Percentiles rank a stretch among this genome's conserved stretches.
phyloP scores from a whole-genome alignment of 78 protist species.

The Polysphondylium violaceum region DNA sequence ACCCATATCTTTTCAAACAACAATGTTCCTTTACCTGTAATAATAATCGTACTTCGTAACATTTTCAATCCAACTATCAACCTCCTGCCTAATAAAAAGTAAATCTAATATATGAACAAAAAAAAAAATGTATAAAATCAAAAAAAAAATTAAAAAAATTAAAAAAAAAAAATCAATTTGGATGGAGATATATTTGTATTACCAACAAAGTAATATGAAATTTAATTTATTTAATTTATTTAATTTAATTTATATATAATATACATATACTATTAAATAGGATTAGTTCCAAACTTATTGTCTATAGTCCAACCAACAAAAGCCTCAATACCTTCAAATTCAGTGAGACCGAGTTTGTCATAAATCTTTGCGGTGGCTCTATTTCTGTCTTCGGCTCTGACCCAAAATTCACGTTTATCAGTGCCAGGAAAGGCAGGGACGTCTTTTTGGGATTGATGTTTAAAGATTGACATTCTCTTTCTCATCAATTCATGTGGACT shows the following conservation, averaged over 20 bases:
- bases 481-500: slow-evolving; percentile 79
- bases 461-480: slow-evolving; percentile 84
- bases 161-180: background rate
- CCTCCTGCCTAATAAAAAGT: too few relatives aligned
- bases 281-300: slow-evolving; percentile 20
- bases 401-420: slow-evolving; percentile 91
- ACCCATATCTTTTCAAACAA: slow-evolving; percentile 77
- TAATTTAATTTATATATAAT: too few relatives aligned
- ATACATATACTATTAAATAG: too few relatives aligned
- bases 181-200: too few relatives aligned
- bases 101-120: background rate
- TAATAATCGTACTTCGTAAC: slow-evolving; percentile 70
- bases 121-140: too few relatives aligned
- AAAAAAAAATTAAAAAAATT: background rate
- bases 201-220: too few relatives aligned
- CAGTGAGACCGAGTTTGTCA: slow-evolving; percentile 74
- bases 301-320: slow-evolving; percentile 32
- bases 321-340: slow-evolving; percentile 77
- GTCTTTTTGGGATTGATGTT: slow-evolving; percentile 92
- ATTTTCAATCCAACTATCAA: too few relatives aligned
- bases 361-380: slow-evolving; percentile 70
- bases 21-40: slow-evolving; percentile 74
- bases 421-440: slow-evolving; percentile 88
- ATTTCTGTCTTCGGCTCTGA: slow-evolving; percentile 88
- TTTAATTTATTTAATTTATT: too few relatives aligned